Conservation (phyloP, 2,329 filamentous ascomycete species). For the Cladosporium sp. region DNA sequence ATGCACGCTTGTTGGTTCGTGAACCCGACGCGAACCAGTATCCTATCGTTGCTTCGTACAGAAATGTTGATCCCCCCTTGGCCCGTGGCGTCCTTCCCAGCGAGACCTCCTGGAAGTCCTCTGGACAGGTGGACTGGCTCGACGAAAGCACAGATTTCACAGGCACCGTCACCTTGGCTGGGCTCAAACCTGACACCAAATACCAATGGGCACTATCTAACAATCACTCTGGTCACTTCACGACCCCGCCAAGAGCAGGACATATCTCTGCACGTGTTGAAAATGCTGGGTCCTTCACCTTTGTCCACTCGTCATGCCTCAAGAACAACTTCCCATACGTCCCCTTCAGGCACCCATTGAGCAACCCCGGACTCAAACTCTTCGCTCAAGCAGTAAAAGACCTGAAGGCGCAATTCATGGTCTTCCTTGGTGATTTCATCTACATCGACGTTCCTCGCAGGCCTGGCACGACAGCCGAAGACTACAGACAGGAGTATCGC, state of each 20-base stretch:
- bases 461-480: slow-evolving; percentile 68
- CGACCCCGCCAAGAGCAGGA: slow-evolving; percentile 71
- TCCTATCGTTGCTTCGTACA: slow-evolving; percentile 70
- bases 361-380: slow-evolving; percentile 76
- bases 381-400: slow-evolving; percentile 71
- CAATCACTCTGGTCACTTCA: slow-evolving; percentile 80
- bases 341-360: slow-evolving; percentile 76
- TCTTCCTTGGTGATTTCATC: slow-evolving; percentile 81
- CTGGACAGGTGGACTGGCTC: slow-evolving; percentile 63
- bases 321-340: slow-evolving; percentile 89
- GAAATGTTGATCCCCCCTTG: slow-evolving; percentile 38
- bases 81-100: slow-evolving; percentile 23
- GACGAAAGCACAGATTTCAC: slow-evolving; percentile 83
- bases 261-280: slow-evolving; percentile 54
- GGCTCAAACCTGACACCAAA: slow-evolving; percentile 67
- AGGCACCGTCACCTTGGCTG: slow-evolving; percentile 63
- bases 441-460: slow-evolving; percentile 85
- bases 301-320: slow-evolving; percentile 89
- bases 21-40: slow-evolving; percentile 76
- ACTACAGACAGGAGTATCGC: slow-evolving; percentile 89
- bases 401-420: slow-evolving; percentile 71
- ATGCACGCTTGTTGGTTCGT: slow-evolving; percentile 78
- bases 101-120: slow-evolving; percentile 66
- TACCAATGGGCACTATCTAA: slow-evolving; percentile 89
- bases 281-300: slow-evolving; percentile 74